Conservation (phyloP, 768 basidiomycete genomes). For the Favolaschia claudopus region DNA sequence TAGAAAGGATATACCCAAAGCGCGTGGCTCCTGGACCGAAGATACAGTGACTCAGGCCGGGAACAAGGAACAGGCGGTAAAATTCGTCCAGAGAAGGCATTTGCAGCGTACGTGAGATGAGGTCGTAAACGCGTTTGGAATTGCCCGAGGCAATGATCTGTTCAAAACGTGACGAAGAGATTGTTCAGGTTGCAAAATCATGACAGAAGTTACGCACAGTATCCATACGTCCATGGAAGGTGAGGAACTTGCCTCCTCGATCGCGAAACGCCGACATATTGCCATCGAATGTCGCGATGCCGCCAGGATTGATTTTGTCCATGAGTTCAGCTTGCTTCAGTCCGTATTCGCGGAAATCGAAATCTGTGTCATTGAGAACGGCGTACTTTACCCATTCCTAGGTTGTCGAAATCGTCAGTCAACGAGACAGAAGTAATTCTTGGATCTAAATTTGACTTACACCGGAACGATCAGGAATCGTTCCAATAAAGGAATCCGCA, state of each 20-base stretch:
- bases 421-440: too few species aligned
- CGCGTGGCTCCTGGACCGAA: background rate
- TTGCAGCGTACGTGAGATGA: background rate
- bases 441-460: background rate
- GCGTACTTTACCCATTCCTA: constrained; percentile 20
- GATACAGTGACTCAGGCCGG: background rate
- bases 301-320: constrained; percentile 5
- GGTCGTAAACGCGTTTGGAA: background rate
- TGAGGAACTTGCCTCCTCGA: constrained; percentile 32
- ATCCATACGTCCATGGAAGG: constrained; percentile 29
- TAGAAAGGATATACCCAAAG: too few species aligned
- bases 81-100: background rate
- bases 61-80: background rate
- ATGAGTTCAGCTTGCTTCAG: background rate
- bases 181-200: too few species aligned
- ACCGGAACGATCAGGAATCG: background rate
- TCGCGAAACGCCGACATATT: constrained; percentile 26
- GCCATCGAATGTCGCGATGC: constrained; percentile 19
- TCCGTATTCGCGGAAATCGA: constrained; percentile 9
- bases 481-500: background rate
- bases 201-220: too few species aligned
- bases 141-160: background rate
- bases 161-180: too few species aligned
- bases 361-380: constrained; percentile 9
- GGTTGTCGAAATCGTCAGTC: background rate